A percentile compares a stretch with the other conserved stretches of the same genome.
phyloP scores from a whole-genome alignment of 441 rosid species.

The Adansonia rubrostipa region DNA sequence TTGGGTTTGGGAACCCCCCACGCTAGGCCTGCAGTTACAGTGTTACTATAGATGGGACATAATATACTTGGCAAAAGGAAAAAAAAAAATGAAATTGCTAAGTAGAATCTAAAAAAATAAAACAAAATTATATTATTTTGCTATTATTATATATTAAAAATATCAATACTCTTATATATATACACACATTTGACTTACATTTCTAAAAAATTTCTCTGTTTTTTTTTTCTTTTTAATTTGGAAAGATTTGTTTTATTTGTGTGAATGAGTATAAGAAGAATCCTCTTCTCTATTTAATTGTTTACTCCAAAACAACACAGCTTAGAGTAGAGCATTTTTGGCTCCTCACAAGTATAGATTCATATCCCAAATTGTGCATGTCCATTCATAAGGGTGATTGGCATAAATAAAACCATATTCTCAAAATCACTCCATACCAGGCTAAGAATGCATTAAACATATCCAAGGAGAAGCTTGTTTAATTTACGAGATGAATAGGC shows the following conservation, averaged over 20 bases:
- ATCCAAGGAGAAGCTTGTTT: not conserved
- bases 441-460: not conserved
- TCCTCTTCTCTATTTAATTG: too few relatives aligned
- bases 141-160: too few relatives aligned
- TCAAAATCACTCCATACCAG: not conserved
- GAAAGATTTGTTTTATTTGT: too few relatives aligned
- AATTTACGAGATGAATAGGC: not conserved
- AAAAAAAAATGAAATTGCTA: too few relatives aligned
- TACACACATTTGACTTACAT: too few relatives aligned
- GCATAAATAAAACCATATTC: not conserved
- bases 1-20: not conserved
- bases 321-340: not conserved
- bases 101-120: too few relatives aligned
- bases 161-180: too few relatives aligned
- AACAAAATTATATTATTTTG: too few relatives aligned
- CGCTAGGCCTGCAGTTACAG: not conserved
- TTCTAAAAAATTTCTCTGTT: too few relatives aligned
- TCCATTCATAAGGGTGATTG: not conserved
- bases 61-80: not conserved
- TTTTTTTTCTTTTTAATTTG: too few relatives aligned
- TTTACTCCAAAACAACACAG: too few relatives aligned
- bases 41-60: not conserved
- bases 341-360: not conserved
- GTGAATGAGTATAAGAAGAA: too few relatives aligned
- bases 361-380: not conserved